Conservation (phyloP, 805 yeast species). For the Sungouiozyma intestinalis region DNA sequence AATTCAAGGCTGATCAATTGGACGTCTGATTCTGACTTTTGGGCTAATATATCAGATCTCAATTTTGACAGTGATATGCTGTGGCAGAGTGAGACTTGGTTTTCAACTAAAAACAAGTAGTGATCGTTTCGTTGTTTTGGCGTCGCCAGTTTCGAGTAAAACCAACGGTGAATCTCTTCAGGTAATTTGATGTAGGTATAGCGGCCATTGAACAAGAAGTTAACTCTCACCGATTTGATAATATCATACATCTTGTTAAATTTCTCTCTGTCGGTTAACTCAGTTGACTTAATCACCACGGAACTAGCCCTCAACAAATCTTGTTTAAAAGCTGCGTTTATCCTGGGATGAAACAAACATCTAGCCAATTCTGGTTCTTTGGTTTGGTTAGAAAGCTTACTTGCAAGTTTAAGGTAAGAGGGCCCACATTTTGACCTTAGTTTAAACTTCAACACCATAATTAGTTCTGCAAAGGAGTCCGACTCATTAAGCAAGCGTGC, state of each 20-base stretch:
- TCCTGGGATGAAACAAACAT: not conserved
- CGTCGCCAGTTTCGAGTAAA: constrained; percentile 11
- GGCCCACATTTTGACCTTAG: not conserved
- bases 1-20: constrained; percentile 21
- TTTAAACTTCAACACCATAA: not conserved
- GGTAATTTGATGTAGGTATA: constrained; percentile 13
- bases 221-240: constrained; percentile 13
- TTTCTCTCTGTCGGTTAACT: constrained; percentile 4
- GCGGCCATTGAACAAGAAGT: constrained; percentile 9
- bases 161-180: constrained; percentile 20
- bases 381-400: not conserved
- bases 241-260: constrained; percentile 9
- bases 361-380: not conserved
- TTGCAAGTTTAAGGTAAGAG: not conserved
- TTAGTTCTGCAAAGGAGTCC: not conserved
- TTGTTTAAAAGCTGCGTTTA: not conserved
- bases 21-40: constrained; percentile 21
- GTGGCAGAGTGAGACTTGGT: constrained; percentile 14
- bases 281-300: not conserved
- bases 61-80: constrained; percentile 8
- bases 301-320: not conserved
- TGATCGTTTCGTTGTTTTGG: constrained; percentile 14
- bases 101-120: constrained; percentile 18
- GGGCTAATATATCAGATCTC: constrained; percentile 10
- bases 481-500: not conserved